These are phyloP conservation scores for Azolla pinnata DNA, from an alignment of 75 land plant species.

Conservation along the genomic window DNA sequence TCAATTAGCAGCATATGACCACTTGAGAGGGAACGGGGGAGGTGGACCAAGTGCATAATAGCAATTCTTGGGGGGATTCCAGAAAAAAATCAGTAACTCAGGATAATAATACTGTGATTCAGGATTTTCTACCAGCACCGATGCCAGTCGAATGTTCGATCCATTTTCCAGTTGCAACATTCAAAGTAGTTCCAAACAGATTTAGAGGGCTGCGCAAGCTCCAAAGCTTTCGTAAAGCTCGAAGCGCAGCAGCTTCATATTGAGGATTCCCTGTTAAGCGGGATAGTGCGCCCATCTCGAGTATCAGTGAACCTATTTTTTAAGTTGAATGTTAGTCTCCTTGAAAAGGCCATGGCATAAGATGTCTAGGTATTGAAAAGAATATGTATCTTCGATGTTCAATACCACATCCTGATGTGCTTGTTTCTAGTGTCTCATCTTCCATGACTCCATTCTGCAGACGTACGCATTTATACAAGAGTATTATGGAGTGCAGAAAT, in stretches of 20 bases:
- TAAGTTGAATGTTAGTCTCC: no score
- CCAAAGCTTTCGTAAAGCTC: constrained; percentile 78
- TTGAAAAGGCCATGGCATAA: background rate
- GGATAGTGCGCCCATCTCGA: constrained; percentile 88
- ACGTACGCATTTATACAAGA: no score
- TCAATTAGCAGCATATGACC: no score
- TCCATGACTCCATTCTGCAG: constrained; percentile 83
- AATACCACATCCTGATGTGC: constrained; percentile 89
- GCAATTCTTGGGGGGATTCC: background rate
- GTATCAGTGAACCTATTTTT: constrained; percentile 64
- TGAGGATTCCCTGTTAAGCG: constrained; percentile 66
- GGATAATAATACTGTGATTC: no score
- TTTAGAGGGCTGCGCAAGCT: constrained; percentile 75
- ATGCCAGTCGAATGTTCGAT: constrained; percentile 80
- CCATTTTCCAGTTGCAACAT: constrained; percentile 76
- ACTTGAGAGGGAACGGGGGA: no score
- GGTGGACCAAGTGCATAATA: no score
- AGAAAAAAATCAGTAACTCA: no score
- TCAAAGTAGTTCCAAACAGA: constrained; percentile 70
- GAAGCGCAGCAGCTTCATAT: constrained; percentile 65
- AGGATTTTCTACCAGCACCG: constrained; percentile 57
- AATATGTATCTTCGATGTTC: background rate
- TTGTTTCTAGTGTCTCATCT: constrained; percentile 80
- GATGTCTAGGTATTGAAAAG: background rate
- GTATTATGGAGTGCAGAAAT: no score